Base-by-base conservation (phyloP, 2,329 filamentous ascomycete species). In the Zymoseptoria tritici region DNA sequence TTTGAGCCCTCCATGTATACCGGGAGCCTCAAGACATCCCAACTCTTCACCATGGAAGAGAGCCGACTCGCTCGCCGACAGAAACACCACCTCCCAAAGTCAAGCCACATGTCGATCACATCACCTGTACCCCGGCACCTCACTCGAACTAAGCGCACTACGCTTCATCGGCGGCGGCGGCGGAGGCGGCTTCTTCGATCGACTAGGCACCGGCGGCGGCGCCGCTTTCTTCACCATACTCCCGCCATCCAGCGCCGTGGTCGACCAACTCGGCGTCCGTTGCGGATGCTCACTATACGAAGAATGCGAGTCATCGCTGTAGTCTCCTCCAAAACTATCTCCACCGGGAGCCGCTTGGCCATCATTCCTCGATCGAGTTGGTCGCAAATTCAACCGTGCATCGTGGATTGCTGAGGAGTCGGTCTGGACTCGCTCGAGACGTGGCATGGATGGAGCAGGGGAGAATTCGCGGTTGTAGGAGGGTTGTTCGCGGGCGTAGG, bases 141-240 rank as follows among this genome's bases (percentile, higher is more conserved):
- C 70, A 49, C 70, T 70, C 50, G 70, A 72, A 64, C 77, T 80
- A 68, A 80, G 70, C 62, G 76, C 77, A 72, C 76, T 80, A 65
- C 83, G 76, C 78, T 87, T 87, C 75, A 85, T 81, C 21, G 85
- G 85, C 9, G 83, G 83, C 21, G 84, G 85, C 61, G 85, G 84
- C 21, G 83, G 81, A 11, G 66, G 61, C 19, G 85, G 84, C 73
- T 88, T 88, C 78, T 87, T 88, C 42, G 82, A 75, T 68, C 85
- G 76, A 21, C 81, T 67, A 51, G 71, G 71, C 8, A 83, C 82
- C 24, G 83, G 83, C 22, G 85, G 85, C 26, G 85, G 85, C 20
- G 85, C 85, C 53, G 84, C 82, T 52, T 79, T 80, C 72, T 83
- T 85, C 71, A 81, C 81, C 66, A 63, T 55, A 56, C 61, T 62